Evolutionary conservation across 352 stramenopile species (phyloP), one percentile per base, ranked within the genome.

Genomic region (Globisporangium okanoganense): DNA sequence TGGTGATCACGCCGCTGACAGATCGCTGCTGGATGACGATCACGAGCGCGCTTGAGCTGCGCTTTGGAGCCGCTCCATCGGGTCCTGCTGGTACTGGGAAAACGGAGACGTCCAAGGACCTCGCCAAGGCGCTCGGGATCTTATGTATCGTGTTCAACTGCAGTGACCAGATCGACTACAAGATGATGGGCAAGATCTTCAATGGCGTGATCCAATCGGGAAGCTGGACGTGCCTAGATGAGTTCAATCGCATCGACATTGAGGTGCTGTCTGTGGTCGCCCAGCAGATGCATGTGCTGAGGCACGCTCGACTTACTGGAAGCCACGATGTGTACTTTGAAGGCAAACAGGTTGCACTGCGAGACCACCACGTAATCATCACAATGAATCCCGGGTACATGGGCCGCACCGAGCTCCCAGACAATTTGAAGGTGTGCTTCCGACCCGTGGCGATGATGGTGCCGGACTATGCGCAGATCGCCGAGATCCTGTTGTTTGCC

Each of bases 111-210:
- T 97, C 88, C 0, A 97, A 98, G 66, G 94, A 98, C 69, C 69
- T 98, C 16, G 93, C 90, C 10, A 91, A 95, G 62, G 89, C 83
- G 1, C 73, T 98, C 1, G 93, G 88, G 1, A 94, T 97, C 29
- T 79, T 95, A 0, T 98, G 90, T 59, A 97, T 98, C 60, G 94
- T 98, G 18, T 97, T 98, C 66, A 98, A 98, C 65, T 98, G 95
- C 75, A 97, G 85, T 31, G 94, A 98, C 61, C 92, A 98, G 72
- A 98, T 98, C 75, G 97, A 89, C 61, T 92, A 89, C 69, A 88
- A 83, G 58, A 91, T 90, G 70, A 85, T 94, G 76, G 85, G 72
- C n/a, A 93, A 82, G 50, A 86, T 96, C 33, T 92, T 94, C 36
- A 92, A 92, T 49, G 88, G 88, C 24, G 75, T 93, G 12, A 70